These are phyloP conservation scores for Pelomyxa schiedti DNA, from an alignment of 78 protist genomes.

Conservation along the genomic window DNA sequence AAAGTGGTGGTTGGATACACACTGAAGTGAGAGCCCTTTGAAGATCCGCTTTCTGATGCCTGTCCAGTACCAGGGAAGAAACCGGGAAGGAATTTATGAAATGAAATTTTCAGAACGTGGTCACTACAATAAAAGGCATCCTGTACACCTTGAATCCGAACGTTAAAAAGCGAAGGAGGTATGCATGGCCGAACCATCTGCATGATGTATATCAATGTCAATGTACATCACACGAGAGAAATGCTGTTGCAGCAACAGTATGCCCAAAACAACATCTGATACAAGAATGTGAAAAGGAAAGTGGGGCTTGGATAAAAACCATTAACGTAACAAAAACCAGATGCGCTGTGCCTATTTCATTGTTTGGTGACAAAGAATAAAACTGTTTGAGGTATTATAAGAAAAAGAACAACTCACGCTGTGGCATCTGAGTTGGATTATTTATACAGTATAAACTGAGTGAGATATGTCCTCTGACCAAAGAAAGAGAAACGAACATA, in stretches of 20 bases:
- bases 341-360: too few species aligned
- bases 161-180: too few species aligned
- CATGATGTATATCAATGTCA: not conserved
- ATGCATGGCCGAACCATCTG: not conserved
- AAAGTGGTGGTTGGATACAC: too few species aligned
- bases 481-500: not conserved
- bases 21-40: not conserved
- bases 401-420: not conserved
- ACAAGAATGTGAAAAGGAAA: not conserved
- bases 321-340: not conserved
- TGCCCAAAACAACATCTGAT: not conserved
- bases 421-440: not conserved
- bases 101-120: constrained; percentile 10
- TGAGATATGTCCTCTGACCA: not conserved
- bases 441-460: not conserved
- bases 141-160: too few species aligned
- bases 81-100: constrained; percentile 11
- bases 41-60: not conserved
- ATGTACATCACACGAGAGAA: not conserved
- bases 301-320: not conserved
- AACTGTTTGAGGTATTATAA: not conserved
- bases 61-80: not conserved
- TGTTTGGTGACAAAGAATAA: too few species aligned
- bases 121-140: not conserved
- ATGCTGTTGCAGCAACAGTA: not conserved